Percentiles rank a stretch among this genome's conserved stretches.
phyloP scores from a whole-genome alignment of 495 filamentous ascomycete species.

The Tuber umbilicatum region DNA sequence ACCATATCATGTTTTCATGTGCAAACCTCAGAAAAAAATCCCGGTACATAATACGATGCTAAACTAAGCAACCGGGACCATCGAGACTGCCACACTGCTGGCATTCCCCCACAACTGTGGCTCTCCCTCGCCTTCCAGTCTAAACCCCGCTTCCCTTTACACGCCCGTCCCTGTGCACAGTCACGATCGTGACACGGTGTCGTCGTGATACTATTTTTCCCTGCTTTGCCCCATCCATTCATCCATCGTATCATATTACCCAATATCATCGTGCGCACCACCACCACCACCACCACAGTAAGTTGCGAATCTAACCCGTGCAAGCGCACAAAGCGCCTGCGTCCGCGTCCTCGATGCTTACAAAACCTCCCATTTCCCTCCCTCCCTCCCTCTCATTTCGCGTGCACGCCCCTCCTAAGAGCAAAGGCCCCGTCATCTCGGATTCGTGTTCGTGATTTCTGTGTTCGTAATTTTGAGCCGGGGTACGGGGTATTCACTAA shows the following conservation, averaged over 20 bases:
- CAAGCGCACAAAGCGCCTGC: background rate
- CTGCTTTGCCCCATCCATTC: background rate
- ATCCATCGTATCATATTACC: background rate
- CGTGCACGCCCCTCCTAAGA: background rate
- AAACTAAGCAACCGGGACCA: background rate
- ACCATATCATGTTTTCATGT: background rate
- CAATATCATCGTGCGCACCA: background rate
- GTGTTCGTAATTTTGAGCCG: background rate
- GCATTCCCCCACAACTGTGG: background rate
- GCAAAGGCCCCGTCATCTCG: background rate
- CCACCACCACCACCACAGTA: background rate
- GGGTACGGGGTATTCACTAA: background rate
- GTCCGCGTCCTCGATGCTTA: background rate
- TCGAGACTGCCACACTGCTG: background rate
- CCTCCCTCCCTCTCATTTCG: background rate
- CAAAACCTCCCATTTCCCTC: background rate
- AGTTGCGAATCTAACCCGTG: background rate
- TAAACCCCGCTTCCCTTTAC: background rate
- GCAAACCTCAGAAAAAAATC: background rate
- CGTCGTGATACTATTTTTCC: background rate
- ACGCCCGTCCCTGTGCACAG: background rate
- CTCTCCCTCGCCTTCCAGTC: background rate
- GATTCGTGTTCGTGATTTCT: background rate
- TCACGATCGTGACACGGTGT: background rate
- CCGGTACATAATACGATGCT: background rate